Percentiles rank a stretch among this genome's conserved stretches.
phyloP scores from a whole-genome alignment of 176 grass and related monocot genomes.

The Bothriochloa decipiens region DNA sequence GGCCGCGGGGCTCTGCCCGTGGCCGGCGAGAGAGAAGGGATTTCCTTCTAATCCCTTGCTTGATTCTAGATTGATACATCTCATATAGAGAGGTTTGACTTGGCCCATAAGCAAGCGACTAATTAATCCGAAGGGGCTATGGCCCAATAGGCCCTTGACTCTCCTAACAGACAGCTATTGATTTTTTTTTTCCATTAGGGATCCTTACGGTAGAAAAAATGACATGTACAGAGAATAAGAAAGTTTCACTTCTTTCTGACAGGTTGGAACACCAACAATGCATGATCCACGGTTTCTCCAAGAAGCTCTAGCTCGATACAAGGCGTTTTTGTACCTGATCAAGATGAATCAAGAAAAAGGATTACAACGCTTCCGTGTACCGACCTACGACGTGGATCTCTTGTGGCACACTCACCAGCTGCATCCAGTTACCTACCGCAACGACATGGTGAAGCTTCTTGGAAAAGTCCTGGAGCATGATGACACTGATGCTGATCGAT shows the following conservation, averaged over 20 bases:
- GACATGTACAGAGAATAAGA: slow-evolving; percentile 1
- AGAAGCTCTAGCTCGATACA: slow-evolving; percentile 87
- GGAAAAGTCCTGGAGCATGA: slow-evolving; percentile 93
- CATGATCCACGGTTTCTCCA: slow-evolving; percentile 61
- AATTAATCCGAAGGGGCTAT: too few relatives aligned
- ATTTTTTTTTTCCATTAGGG: neutral
- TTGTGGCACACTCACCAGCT: slow-evolving; percentile 96
- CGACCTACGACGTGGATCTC: slow-evolving; percentile 87
- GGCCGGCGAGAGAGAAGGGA: too few relatives aligned
- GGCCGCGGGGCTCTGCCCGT: too few relatives aligned
- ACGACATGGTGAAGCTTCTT: slow-evolving; percentile 77
- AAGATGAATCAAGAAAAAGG: slow-evolving; percentile 79
- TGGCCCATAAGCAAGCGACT: too few relatives aligned
- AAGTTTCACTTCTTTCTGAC: slow-evolving; percentile 25
- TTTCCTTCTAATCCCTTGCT: too few relatives aligned
- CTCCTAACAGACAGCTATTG: neutral
- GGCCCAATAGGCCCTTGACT: too few relatives aligned
- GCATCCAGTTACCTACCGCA: slow-evolving; percentile 70
- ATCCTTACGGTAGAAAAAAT: slow-evolving; percentile 11
- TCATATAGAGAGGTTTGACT: too few relatives aligned
- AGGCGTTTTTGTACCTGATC: slow-evolving; percentile 88
- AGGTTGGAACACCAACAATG: slow-evolving; percentile 74
- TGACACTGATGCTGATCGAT: slow-evolving; percentile 79
- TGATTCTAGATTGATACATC: too few relatives aligned
- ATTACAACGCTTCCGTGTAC: slow-evolving; percentile 73